Conservation (phyloP, 345 rosid genomes). For the Hibiscus trionum region DNA sequence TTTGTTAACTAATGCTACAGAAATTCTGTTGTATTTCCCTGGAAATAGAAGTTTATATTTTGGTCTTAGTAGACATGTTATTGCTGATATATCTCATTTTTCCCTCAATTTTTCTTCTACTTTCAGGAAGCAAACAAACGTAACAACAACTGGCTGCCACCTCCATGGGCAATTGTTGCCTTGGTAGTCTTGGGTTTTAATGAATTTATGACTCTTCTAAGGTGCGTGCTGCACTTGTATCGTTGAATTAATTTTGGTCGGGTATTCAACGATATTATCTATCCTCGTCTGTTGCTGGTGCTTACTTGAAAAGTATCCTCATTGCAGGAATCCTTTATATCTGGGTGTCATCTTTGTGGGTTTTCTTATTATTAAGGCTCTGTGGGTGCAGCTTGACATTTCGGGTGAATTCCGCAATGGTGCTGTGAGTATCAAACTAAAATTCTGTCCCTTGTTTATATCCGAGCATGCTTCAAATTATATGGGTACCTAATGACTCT, state of each 20-base stretch:
- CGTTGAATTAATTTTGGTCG: conserved; percentile 3
- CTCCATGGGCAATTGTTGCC: conserved; percentile 98
- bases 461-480: not conserved
- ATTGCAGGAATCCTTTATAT: conserved; percentile 91
- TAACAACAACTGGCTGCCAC: conserved; percentile 94
- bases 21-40: not conserved
- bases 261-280: not conserved
- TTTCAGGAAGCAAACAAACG: conserved; percentile 95
- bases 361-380: conserved; percentile 71
- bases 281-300: not conserved
- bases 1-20: not conserved
- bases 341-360: conserved; percentile 59
- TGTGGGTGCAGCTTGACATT: conserved; percentile 92
- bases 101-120: not conserved
- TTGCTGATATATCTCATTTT: not conserved
- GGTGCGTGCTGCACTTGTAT: conserved; percentile 33
- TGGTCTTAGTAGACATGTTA: not conserved
- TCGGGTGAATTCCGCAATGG: conserved; percentile 86
- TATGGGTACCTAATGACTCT: too few species aligned
- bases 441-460: not conserved
- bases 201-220: conserved; percentile 94
- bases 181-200: conserved; percentile 82
- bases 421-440: conserved; percentile 50
- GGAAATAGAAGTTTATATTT: not conserved
- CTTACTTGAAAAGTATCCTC: conserved; percentile 10